Base-by-base conservation (phyloP, 257 asterid genomes). In the Ophiorrhiza pumila region DNA sequence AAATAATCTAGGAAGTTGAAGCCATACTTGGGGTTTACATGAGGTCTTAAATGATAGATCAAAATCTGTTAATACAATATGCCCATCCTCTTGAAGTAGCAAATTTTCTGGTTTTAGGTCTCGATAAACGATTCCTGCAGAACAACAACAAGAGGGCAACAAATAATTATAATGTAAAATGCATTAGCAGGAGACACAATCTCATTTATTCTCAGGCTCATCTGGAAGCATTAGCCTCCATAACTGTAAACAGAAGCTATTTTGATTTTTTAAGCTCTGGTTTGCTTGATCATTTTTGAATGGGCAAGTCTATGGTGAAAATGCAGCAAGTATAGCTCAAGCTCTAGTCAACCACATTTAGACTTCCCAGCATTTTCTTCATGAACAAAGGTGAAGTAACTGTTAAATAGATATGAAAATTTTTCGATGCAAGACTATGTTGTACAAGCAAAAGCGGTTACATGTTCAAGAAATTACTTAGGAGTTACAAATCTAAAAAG, bases 101-200 rank as follows among this genome's bases (percentile, higher is more conserved):
- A 94, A 77, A 66, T 94, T 94, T 85, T 94, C 99, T 17, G 99
- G 99, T 77, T 94, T 94, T 86, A 94, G 76, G 80, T 94, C 99
- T 58, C 99, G 89, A 75, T 94, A 94, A 76, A 94, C 83, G 65
- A 94, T 91, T 83, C 99, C 99, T 94, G 95, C 69, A 76, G 77
- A 22, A 63, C 31, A 37, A 74, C 39, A 80, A 80, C 34, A 76
- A 41, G 76, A 27, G 55, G 65, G 65, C 63, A 68, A 47, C 17
- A 20, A 52, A 53, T 23, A 31, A 64, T 69, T 60, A 64, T 67
- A 55, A 67, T 58, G 37, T 57, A 43, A 69, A 71, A 81, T 60
- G 49, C 31, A 31, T 23, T 29, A 73, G 58, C 34, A 2, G 5
- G 0, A 18, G 10, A 34, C 15, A 22, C 18, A 31, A 47, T 29